phyloP scores from a whole-genome alignment of 192 early-diverging fungal species.

The Polychytrium aggregatum region DNA sequence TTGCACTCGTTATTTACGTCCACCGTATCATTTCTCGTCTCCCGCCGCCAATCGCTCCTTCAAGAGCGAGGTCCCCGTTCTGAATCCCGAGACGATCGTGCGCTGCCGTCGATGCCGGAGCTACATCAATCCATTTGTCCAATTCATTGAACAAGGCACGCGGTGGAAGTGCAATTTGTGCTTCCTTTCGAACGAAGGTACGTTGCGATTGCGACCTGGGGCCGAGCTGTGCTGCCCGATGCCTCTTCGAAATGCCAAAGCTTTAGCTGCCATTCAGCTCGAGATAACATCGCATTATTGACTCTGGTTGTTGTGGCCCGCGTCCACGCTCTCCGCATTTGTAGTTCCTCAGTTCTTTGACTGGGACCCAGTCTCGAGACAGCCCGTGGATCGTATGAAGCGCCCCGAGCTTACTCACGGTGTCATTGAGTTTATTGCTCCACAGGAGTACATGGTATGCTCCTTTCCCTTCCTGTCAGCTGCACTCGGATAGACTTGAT shows the following conservation, averaged over 20 bases:
- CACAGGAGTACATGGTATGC: constrained; percentile 88
- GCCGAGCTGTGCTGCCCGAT: too few species aligned
- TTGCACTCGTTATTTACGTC: too few species aligned
- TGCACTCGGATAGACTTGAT: too few species aligned
- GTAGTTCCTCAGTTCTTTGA: constrained; percentile 41
- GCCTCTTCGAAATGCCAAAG: too few species aligned
- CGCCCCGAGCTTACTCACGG: constrained; percentile 81
- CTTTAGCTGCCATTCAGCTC: too few species aligned
- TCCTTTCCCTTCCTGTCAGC: too few species aligned
- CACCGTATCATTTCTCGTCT: too few species aligned
- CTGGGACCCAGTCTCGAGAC: constrained; percentile 59
- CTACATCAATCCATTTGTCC: constrained; percentile 94
- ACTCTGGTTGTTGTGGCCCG: too few species aligned
- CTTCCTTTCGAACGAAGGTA: constrained; percentile 79
- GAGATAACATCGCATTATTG: not conserved
- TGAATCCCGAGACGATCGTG: constrained; percentile 81
- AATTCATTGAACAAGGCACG: constrained; percentile 89
- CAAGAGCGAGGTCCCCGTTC: constrained; percentile 72
- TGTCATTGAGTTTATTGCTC: constrained; percentile 90
- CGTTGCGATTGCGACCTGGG: too few species aligned
- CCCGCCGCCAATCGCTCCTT: too few species aligned
- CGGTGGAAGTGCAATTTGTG: constrained; percentile 97
- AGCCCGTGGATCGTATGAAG: constrained; percentile 72
- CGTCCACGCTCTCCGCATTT: constrained; percentile 1
- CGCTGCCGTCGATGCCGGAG: constrained; percentile 89